Evolutionary conservation across 2,329 filamentous ascomycete species (phyloP).

Genomic region (Zymoseptoria tritici): DNA sequence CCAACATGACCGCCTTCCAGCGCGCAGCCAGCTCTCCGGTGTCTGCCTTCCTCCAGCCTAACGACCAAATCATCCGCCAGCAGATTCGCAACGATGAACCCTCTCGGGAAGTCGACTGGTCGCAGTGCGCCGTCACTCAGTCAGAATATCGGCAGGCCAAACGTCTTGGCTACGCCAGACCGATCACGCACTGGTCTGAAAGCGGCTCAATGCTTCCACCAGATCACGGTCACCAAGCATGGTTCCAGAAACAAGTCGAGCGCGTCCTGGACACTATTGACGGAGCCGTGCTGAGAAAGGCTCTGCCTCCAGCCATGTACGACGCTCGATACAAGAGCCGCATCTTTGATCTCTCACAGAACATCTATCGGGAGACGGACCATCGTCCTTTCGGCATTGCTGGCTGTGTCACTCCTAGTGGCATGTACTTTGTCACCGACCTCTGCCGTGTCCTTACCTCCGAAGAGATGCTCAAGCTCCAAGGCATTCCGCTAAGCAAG

Average conservation of each 20-base stretch:
- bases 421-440: conserved; percentile 54
- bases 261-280: conserved; percentile 61
- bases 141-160: conserved; percentile 45
- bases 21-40: conserved; percentile 56
- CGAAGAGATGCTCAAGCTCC: conserved; percentile 55
- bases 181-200: conserved; percentile 54
- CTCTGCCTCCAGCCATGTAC: conserved; percentile 34
- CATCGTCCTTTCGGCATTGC: conserved; percentile 48
- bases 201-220: conserved; percentile 47
- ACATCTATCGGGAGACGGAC: conserved; percentile 55
- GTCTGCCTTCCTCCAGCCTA: conserved; percentile 52
- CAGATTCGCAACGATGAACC: conserved; percentile 12
- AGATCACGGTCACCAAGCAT: conserved; percentile 49
- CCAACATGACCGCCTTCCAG: conserved; percentile 41
- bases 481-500: conserved; percentile 59
- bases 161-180: conserved; percentile 47
- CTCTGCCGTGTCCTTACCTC: conserved; percentile 55
- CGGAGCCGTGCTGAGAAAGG: conserved; percentile 47
- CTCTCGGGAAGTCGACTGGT: conserved; percentile 42
- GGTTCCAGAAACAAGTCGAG: conserved; percentile 45
- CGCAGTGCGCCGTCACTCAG: conserved; percentile 54
- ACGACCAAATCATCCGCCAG: conserved; percentile 38
- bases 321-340: conserved; percentile 53
- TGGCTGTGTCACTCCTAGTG: conserved; percentile 61
- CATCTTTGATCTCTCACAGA: conserved; percentile 63